Evolutionary conservation across 352 stramenopile genomes (phyloP), one percentile per base, ranked within the genome.

Genomic region (Pythium diclinum): DNA sequence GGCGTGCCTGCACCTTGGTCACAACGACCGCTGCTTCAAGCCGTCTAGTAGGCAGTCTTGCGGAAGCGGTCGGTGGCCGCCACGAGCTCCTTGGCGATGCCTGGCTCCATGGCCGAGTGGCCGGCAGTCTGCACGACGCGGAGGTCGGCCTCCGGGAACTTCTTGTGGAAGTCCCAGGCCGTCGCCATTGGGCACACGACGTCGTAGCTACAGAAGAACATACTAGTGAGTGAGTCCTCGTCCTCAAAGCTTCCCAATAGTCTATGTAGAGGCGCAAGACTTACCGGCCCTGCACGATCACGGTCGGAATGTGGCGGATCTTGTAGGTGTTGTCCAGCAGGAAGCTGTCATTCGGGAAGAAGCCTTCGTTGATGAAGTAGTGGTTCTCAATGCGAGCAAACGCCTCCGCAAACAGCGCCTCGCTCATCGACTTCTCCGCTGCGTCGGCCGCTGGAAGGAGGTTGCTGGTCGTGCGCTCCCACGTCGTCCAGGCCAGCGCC

Each of bases 381-480:
- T 97, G 91, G 77, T 95, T 97, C 75, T 98, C 92, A 63, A 98
- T 97, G 51, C 91, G 83, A 30, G 90, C 91, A 68, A 97, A 97
- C 2, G 92, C 88, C 64, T 96, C 81, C 8, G 89, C 84, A 63
- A 97, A 97, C 65, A 87, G 85, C 25, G 74, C 69, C 49, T 96
- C 83, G 34, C 70, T 76, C 77, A 90, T 93, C 46, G 83, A 91
- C 76, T 92, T 91, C 34, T 81, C 75, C n/a, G 74, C 78, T 0
- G 81, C 77, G 63, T 94, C 73, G 11, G 72, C 44, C 10, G 78
- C 73, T 48, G 84, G 86, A 30, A 90, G 87, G 58, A 95, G 76
- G 64, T 93, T 95, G 69, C 83, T 91, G 36, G 84, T 91, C 48
- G 82, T 83, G 59, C 91, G 87, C 78, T 98, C 95, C 90, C 91